These are phyloP conservation scores for Ogataea salicorniae DNA, from an alignment of 805 yeast species.

Conservation along the genomic window DNA sequence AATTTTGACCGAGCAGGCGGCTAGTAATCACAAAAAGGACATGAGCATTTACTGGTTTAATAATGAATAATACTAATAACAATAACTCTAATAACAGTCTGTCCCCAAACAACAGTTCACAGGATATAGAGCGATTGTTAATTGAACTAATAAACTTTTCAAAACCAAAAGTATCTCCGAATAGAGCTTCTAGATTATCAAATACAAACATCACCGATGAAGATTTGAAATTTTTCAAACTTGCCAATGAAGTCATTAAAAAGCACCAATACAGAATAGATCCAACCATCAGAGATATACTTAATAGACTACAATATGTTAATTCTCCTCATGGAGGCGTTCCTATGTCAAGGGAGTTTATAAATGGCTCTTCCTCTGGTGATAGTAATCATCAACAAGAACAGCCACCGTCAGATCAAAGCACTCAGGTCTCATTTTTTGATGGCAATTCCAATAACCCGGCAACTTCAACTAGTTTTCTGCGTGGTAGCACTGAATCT, in stretches of 20 bases:
- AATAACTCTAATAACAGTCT: background rate
- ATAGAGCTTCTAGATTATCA: slow-evolving; percentile 15
- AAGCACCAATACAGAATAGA: slow-evolving; percentile 42
- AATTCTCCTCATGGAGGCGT: slow-evolving; percentile 56
- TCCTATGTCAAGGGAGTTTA: slow-evolving; percentile 26
- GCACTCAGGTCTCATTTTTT: background rate
- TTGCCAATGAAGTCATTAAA: slow-evolving; percentile 58
- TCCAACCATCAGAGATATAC: slow-evolving; percentile 58
- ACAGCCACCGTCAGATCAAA: slow-evolving; percentile 1
- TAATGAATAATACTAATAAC: background rate
- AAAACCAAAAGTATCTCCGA: slow-evolving; percentile 23
- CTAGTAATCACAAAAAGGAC: background rate
- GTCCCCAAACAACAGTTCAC: slow-evolving; percentile 3
- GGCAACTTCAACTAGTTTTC: background rate
- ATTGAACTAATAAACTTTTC: slow-evolving; percentile 25
- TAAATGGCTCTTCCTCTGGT: slow-evolving; percentile 1
- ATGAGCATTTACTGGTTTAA: background rate
- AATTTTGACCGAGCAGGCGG: no score
- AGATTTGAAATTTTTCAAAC: slow-evolving; percentile 49
- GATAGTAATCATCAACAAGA: background rate
- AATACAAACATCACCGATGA: slow-evolving; percentile 33
- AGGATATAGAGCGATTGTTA: slow-evolving; percentile 19
- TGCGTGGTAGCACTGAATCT: slow-evolving; percentile 3
- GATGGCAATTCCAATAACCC: background rate
- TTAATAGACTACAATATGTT: slow-evolving; percentile 54